phyloP scores from a whole-genome alignment of 768 basidiomycete genomes.

The Kwoniella pini region DNA sequence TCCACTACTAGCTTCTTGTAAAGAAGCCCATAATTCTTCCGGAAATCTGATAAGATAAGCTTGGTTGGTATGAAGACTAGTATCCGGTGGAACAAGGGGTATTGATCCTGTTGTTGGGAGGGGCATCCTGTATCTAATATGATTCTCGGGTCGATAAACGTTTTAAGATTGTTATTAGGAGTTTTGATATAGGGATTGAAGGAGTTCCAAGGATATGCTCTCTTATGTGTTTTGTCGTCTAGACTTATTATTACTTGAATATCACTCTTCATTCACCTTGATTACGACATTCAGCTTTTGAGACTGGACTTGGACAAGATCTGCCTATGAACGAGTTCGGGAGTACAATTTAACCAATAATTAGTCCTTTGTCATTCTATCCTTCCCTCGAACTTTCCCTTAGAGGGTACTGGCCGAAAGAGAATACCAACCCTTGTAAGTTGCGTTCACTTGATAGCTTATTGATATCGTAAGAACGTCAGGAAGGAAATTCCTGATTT shows the following conservation, averaged over 20 bases:
- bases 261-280: no score
- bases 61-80: slow-evolving; percentile 8
- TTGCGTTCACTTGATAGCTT: no score
- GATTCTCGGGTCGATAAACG: neutral
- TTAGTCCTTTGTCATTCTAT: neutral
- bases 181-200: neutral
- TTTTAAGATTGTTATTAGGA: no score
- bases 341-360: neutral
- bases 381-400: neutral
- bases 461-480: no score
- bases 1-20: slow-evolving; percentile 9
- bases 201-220: no score
- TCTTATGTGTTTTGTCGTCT: no score
- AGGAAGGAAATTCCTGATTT: no score
- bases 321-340: no score
- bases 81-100: slow-evolving; percentile 1
- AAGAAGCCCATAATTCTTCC: slow-evolving; percentile 32
- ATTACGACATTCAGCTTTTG: neutral
- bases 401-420: no score
- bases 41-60: slow-evolving; percentile 39
- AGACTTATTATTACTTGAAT: no score
- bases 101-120: slow-evolving; percentile 11
- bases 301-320: neutral
- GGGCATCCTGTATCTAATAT: neutral
- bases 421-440: no score